Evolutionary conservation across 768 basidiomycete species (phyloP), one percentile per base, ranked within the genome.

Genomic region (Naganishia vaughanmartiniae): DNA sequence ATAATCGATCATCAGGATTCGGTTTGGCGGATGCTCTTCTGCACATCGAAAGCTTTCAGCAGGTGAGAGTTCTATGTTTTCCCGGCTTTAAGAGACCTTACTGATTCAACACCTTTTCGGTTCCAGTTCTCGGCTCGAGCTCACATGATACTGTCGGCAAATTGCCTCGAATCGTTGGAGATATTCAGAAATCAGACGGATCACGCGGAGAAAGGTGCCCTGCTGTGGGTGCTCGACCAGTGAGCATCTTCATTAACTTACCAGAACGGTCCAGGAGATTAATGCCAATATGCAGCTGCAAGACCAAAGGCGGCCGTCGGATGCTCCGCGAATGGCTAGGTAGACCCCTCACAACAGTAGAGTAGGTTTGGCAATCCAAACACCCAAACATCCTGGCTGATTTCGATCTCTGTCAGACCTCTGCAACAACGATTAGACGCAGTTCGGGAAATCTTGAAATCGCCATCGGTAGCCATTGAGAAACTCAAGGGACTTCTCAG

Each of bases 171-270:
- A 15, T 97, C 96, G 77, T 81, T 95, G 82, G 94, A 98, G 80
- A 87, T 99, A n/a, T 94, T 91, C 79, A 86, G 88, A 39, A 98
- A 97, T 75, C 89, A 90, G 76, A 92, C 91, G 0, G 89, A 96
- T 77, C 86, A 86, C 67, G 87, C 85, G 14, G 83, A 85, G 24
- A 85, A 82, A 69, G 94, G 93, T 4, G 90, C 91, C 60, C 82
- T 99, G 55, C 83, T 96, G 72, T 90, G 89, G 87, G 85, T 94
- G 9, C 83, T 99, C 65, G 91, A 97, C 83, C 87, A 63, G 60
- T 63, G 30, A 42, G 60, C 30, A 14, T 21, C 17, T 11, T 15
- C n/a, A 28, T 21, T 56, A 34, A 42, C 1, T 53, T 42, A 5
- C 30, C 26, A 9, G 5, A 28, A 55, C 56, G 33, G 30, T 31